Evolutionary conservation across 257 asterid genomes (phyloP).

Genomic region (Leptodermis oblonga): DNA sequence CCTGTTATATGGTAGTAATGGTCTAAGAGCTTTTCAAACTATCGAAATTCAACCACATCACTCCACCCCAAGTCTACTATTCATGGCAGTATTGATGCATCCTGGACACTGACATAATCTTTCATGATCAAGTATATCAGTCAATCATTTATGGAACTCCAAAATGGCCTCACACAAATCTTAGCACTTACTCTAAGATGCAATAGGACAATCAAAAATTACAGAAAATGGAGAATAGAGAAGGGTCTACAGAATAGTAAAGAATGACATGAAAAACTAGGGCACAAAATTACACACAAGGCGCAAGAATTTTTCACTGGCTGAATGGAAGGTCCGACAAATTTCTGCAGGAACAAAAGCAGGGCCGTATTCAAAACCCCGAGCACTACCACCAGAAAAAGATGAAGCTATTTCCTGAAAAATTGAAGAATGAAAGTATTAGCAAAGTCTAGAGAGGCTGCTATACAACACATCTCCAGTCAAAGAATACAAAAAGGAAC

Average conservation of each 20-base stretch:
- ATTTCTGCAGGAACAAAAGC: conserved; percentile 77
- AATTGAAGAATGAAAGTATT: conserved; percentile 19
- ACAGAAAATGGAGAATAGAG: neutral
- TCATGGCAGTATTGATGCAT: neutral
- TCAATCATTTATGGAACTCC: neutral
- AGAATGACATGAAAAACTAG: neutral
- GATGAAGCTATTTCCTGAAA: conserved; percentile 80
- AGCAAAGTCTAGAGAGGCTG: neutral
- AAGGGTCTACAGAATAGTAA: neutral
- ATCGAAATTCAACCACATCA: neutral
- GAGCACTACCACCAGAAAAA: conserved; percentile 69
- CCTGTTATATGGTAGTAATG: neutral
- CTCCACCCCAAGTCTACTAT: neutral
- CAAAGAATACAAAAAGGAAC: conserved; percentile 3
- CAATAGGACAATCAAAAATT: conserved; percentile 1
- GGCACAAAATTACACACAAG: conserved; percentile 49
- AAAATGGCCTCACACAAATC: neutral
- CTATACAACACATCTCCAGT: neutral
- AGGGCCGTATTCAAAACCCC: conserved; percentile 56
- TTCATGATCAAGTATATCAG: conserved; percentile 7
- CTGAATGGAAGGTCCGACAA: conserved; percentile 72
- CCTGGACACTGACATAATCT: neutral
- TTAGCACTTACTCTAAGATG: neutral
- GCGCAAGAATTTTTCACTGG: conserved; percentile 78
- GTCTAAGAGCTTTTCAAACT: neutral